Evolutionary conservation across 371 early-diverging fungal species (phyloP), one percentile per base, ranked within the genome.

Genomic region (Mortierella sp.): DNA sequence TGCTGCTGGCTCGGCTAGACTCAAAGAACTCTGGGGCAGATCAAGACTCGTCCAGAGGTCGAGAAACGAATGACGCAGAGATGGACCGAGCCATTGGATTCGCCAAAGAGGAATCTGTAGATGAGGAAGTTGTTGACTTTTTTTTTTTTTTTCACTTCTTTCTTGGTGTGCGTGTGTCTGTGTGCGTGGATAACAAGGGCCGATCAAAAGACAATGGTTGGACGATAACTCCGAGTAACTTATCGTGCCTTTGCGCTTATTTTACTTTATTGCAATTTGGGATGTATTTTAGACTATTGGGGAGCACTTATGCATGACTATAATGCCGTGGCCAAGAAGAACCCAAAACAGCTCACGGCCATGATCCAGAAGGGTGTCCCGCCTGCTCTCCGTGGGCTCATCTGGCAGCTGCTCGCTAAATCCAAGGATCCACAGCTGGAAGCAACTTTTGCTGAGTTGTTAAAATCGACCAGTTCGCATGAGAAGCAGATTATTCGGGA

Each of bases 401-500:
- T 97, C 66, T 98, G 98, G 98, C 96, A 94, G 72, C 83, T 95
- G 29, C 88, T 91, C 55, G 86, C 89, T 7, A 88, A 90, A 68
- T 88, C 91, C 64, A 93, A 92, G 64, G 84, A 88, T 66, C 62
- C 84, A 12, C 85, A 84, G n/a, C 80, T 96, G 29, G 94, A 95
- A 68, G 80, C 85, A 0, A 86, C 80, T 2, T 96, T 94, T 72
- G 86, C 89, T 51, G 85, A 86, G 47, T 83, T 96, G 5, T 76
- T 94, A 16, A 90, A 89, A 58, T 80, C 88, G 19, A 85, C 88
- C 6, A 89, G 93, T 12, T 81, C 86, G 4, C 91, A 94, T 71
- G 98, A 98, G 82, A 97, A 97, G 83, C 89, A 93, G 68, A 98
- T 97, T 62, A 76, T 81, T 19, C 89, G 94, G n/a, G 98, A 98